Conservation (phyloP, 1,284 basidiomycete genomes). For the Grifola frondosa region DNA sequence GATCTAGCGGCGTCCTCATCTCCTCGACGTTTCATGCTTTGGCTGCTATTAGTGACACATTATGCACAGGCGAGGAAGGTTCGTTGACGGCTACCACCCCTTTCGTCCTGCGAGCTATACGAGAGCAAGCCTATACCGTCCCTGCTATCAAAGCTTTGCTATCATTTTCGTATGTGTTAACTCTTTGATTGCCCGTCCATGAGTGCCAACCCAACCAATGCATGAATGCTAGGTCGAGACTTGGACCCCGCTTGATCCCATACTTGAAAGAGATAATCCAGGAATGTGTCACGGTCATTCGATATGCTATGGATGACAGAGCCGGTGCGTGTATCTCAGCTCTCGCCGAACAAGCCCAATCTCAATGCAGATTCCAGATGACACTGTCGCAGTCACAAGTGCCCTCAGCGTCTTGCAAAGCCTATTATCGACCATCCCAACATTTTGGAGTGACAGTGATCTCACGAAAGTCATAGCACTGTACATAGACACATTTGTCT, state of each 20-base stretch:
- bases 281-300: constrained; percentile 52
- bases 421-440: constrained; percentile 61
- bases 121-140: constrained; percentile 36
- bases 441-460: constrained; percentile 70
- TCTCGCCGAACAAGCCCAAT: background rate
- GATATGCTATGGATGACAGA: constrained; percentile 35
- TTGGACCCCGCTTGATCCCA: constrained; percentile 87
- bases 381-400: constrained; percentile 28
- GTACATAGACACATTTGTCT: constrained; percentile 45
- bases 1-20: constrained; percentile 40
- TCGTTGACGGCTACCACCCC: constrained; percentile 61
- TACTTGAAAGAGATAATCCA: constrained; percentile 74
- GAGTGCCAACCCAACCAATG: background rate
- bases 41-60: constrained; percentile 54
- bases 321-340: constrained; percentile 19
- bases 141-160: constrained; percentile 55
- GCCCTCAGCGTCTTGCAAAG: constrained; percentile 53
- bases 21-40: constrained; percentile 58
- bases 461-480: constrained; percentile 55
- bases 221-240: constrained; percentile 50
- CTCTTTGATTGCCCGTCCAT: background rate
- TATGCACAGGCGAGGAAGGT: constrained; percentile 65
- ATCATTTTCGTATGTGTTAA: constrained; percentile 54
- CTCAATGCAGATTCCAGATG: background rate
- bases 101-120: constrained; percentile 49